Percentiles rank a stretch among this genome's conserved stretches.
phyloP scores from a whole-genome alignment of 2,329 filamentous ascomycete genomes.

The Venturia aucupariae region DNA sequence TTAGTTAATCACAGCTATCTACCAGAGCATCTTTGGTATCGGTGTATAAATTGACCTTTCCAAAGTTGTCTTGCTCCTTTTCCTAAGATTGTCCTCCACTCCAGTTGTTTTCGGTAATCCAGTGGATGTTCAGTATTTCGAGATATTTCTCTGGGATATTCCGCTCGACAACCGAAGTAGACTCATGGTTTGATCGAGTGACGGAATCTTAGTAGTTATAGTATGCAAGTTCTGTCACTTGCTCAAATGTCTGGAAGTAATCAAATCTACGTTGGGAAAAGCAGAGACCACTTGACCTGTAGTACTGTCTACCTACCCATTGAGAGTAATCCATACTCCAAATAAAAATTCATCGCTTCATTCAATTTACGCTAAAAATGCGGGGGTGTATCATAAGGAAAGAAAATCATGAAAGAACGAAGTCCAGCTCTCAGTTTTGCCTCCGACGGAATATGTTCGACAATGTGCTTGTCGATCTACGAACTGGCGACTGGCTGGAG shows the following conservation, averaged over 20 bases:
- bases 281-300: neutral
- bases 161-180: no score
- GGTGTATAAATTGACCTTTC: no score
- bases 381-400: neutral
- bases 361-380: neutral
- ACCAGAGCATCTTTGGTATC: no score
- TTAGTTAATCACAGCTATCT: no score
- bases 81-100: no score
- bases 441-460: neutral
- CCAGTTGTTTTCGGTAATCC: no score
- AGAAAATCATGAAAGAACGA: neutral
- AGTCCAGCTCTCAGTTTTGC: neutral
- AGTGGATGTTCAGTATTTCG: no score
- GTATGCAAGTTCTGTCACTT: neutral
- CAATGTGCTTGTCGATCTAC: neutral
- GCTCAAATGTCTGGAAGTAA: neutral
- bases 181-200: neutral
- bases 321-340: neutral
- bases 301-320: neutral
- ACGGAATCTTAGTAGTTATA: neutral
- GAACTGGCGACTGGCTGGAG: neutral
- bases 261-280: neutral
- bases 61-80: no score
- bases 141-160: no score
- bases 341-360: neutral